Percentiles rank a stretch among this genome's conserved stretches.
Evolutionary conservation across 148 eudicot genomes (phyloP).

Genomic region (Persicaria maculosa): DNA sequence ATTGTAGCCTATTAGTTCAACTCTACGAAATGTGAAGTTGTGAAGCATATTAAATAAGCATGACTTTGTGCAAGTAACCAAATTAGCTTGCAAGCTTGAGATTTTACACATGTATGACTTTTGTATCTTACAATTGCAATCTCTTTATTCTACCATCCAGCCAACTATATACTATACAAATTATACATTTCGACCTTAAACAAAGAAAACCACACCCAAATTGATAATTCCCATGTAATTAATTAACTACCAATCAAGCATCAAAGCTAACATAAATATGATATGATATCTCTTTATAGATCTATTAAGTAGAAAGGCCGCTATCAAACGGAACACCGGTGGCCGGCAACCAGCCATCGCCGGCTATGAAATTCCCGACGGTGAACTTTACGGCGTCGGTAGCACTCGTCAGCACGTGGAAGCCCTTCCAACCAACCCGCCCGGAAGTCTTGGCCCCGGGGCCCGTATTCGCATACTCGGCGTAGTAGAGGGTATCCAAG

Average conservation of each 20-base stretch:
- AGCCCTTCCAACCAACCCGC: conserved; percentile 74
- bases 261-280: neutral
- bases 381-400: conserved; percentile 38
- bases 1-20: too few relatives aligned
- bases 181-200: neutral
- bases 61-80: neutral
- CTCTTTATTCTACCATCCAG: conserved; percentile 2
- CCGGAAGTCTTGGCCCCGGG: conserved; percentile 48
- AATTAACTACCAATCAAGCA: neutral
- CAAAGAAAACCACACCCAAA: neutral
- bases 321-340: conserved; percentile 47
- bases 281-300: neutral
- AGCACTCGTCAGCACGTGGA: conserved; percentile 48
- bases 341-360: conserved; percentile 52
- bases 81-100: neutral
- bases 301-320: neutral
- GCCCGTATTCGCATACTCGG: conserved; percentile 67
- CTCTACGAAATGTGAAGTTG: too few relatives aligned
- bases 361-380: conserved; percentile 46
- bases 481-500: conserved; percentile 61
- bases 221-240: neutral
- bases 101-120: neutral
- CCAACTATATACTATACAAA: neutral
- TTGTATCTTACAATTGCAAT: neutral
- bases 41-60: neutral